Percentiles rank a stretch among this genome's conserved stretches.
Evolutionary conservation across 108 stramenopile species (phyloP).

Genomic region (Aurantiochytrium sp.): DNA sequence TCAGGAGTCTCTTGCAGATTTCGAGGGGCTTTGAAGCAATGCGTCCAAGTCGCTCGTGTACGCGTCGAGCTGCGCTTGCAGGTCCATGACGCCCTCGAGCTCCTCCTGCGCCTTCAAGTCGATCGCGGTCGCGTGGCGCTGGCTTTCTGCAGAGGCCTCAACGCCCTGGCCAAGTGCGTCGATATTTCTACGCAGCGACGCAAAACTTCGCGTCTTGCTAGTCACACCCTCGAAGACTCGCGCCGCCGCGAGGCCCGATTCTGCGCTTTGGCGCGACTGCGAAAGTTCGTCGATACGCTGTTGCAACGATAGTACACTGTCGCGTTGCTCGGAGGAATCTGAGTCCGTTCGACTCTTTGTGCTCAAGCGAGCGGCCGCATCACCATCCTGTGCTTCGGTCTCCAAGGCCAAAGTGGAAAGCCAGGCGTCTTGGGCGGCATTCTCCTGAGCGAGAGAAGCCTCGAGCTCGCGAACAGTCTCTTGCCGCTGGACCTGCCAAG

Average conservation of each 20-base stretch:
- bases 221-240: not conserved
- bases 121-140: not conserved
- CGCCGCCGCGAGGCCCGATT: not conserved
- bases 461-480: not conserved
- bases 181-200: not conserved
- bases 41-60: not conserved
- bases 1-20: not conserved
- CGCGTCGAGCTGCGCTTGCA: not conserved
- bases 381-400: not conserved
- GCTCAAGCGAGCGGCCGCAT: not conserved
- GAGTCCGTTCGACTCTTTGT: not conserved
- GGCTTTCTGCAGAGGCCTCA: not conserved
- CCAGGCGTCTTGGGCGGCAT: not conserved
- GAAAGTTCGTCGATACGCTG: not conserved
- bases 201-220: not conserved
- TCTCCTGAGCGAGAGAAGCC: not conserved
- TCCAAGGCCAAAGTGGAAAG: not conserved
- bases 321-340: too few relatives aligned
- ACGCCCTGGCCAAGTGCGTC: not conserved
- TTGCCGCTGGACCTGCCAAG: not conserved
- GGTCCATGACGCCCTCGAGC: not conserved
- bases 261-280: not conserved
- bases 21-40: not conserved
- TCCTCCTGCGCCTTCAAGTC: not conserved
- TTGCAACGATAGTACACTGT: not conserved